Evolutionary conservation across 768 basidiomycete species (phyloP).

Genomic region (Hericium erinaceus): DNA sequence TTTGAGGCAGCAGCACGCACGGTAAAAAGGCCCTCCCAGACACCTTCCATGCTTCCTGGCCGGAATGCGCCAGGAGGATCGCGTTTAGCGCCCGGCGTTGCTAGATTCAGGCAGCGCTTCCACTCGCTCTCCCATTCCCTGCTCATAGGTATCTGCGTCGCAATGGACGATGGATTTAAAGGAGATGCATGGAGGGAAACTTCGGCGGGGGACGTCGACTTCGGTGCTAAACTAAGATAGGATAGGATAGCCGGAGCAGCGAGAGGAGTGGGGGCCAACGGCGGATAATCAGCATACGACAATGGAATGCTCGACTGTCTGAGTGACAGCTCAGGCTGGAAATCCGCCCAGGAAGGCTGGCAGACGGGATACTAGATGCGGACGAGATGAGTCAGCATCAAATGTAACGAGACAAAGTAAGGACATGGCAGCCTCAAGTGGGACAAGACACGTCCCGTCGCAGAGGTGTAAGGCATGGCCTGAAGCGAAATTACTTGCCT

Average conservation of each 20-base stretch:
- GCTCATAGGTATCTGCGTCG: conserved; percentile 20
- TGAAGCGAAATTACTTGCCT: conserved; percentile 18
- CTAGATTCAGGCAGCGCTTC: conserved; percentile 38
- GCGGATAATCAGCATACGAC: conserved; percentile 29
- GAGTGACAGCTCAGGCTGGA: conserved; percentile 26
- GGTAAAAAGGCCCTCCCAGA: conserved; percentile 76
- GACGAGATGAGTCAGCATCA: background rate
- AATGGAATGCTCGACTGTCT: conserved; percentile 3
- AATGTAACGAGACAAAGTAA: background rate
- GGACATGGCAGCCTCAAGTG: background rate
- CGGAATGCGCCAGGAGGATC: conserved; percentile 38
- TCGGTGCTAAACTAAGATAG: conserved; percentile 45
- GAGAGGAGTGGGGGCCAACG: conserved; percentile 48
- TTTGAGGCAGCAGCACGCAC: conserved; percentile 29
- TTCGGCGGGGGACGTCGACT: conserved; percentile 16
- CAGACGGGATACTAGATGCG: conserved; percentile 50
- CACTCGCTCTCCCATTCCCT: conserved; percentile 67
- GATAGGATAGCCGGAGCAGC: conserved; percentile 66
- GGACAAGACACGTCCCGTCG: background rate
- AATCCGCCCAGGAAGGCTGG: conserved; percentile 49
- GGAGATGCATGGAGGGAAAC: conserved; percentile 19
- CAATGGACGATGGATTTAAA: conserved; percentile 15
- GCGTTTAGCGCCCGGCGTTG: conserved; percentile 19
- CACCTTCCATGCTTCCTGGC: conserved; percentile 63
- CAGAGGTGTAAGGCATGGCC: background rate